A percentile compares a stretch with the other conserved stretches of the same genome.
Evolutionary conservation across 1,284 basidiomycete species (phyloP).

Genomic region (Moesziomyces aphidis): DNA sequence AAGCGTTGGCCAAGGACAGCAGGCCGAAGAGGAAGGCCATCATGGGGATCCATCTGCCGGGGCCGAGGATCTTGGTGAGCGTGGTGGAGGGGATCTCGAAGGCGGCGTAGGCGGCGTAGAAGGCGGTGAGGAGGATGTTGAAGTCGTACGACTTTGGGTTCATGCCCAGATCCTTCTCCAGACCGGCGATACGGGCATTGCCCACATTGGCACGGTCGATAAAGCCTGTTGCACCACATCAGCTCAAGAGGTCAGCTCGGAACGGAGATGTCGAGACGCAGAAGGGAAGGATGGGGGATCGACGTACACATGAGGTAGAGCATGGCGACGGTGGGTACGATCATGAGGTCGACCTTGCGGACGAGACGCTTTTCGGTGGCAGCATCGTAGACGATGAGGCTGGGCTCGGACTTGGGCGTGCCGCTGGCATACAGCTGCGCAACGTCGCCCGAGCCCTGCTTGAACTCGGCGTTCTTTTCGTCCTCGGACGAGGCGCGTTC

Average conservation of each 20-base stretch:
- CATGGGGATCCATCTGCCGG: conserved; percentile 67
- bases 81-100: conserved; percentile 75
- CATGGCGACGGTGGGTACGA: conserved; percentile 54
- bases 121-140: conserved; percentile 58
- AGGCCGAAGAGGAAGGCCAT: conserved; percentile 55
- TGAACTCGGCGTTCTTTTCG: conserved; percentile 22
- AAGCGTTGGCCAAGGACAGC: conserved; percentile 55
- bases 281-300: background rate
- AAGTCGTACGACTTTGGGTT: conserved; percentile 46
- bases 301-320: conserved; percentile 39
- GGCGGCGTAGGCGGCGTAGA: conserved; percentile 51
- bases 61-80: conserved; percentile 69
- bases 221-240: conserved; percentile 1
- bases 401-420: conserved; percentile 12
- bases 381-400: conserved; percentile 70
- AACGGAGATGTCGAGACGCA: no score
- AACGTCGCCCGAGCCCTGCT: background rate
- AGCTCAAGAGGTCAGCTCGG: background rate
- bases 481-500: conserved; percentile 35
- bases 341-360: conserved; percentile 59
- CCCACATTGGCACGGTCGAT: conserved; percentile 56
- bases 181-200: conserved; percentile 55
- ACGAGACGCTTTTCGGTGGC: conserved; percentile 38
- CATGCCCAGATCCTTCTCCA: conserved; percentile 57
- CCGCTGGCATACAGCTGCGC: conserved; percentile 18